Evolutionary conservation across 345 rosid species (phyloP), one percentile per base, ranked within the genome.

Genomic region (Eucalyptus sp.): DNA sequence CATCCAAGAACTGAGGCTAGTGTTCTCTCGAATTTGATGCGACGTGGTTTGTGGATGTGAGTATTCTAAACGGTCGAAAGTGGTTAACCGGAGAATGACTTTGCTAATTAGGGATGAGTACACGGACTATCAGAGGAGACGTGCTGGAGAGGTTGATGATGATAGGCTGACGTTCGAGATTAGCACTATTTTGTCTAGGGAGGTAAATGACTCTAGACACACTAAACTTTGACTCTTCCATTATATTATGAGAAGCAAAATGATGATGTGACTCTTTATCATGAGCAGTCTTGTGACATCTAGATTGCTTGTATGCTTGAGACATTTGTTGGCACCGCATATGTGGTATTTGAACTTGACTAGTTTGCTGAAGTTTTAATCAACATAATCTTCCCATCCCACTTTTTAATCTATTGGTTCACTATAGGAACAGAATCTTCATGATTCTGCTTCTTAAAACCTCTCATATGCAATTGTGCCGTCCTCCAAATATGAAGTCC

Each of bases 81-180:
- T 41, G 84, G 29, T 76, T 76, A 76, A 76, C 84, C 3, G 8
- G 84, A 76, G 84, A 76, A 76, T 76, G 46, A 41, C 29, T 88
- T 50, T 90, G 33, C 48, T 88, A 79, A 88, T 49, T 88, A 98
- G 99, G 96, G 94, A 94, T 91, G 95, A 92, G 87, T 98, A 96
- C 87, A 81, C 89, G 90, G 66, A 89, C 31, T 96, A 94, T 90
- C 99, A 97, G 94, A 90, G 91, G 90, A 95, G 89, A 90, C 96
- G 94, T 15, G 97, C 95, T 6, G 97, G 92, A 56, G 93, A 92
- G 91, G 95, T 98, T 86, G 97, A 98, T 89, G 99, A 97, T 90
- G 98, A 95, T 87, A 92, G 99, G 46, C 88, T 98, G 46, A 96
- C 92, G 90, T 98, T 98, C 91, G 99, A 98, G 90, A 92, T 95